Conservation (phyloP, 1,284 basidiomycete genomes). For the Ceratobasidium sp. region DNA sequence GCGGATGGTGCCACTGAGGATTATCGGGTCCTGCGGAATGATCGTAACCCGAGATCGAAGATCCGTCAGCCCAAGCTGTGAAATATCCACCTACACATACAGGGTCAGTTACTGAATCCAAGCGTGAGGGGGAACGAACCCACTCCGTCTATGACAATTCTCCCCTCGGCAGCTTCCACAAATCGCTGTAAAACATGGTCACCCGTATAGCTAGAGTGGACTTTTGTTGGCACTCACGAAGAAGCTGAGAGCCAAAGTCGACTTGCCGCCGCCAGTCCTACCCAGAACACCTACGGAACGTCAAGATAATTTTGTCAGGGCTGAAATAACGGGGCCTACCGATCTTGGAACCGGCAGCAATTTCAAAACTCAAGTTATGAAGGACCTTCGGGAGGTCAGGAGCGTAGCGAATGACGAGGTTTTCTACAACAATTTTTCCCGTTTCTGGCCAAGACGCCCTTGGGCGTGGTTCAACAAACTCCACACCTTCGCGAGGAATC, state of each 20-base stretch:
- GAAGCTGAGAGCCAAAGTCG: constrained; percentile 54
- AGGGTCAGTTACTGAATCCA: too few relatives aligned
- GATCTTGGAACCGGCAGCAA: constrained; percentile 68
- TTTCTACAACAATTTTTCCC: constrained; percentile 80
- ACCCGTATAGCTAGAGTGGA: too few relatives aligned
- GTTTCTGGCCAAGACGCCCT: constrained; percentile 80
- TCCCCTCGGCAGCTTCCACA: constrained; percentile 85
- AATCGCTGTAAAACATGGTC: constrained; percentile 98
- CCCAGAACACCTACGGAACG: constrained; percentile 82
- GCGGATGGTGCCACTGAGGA: constrained; percentile 86
- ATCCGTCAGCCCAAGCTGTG: constrained; percentile 85
- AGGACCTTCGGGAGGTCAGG: constrained; percentile 82
- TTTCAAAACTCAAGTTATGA: constrained; percentile 81
- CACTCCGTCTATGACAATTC: constrained; percentile 83
- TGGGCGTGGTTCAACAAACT: constrained; percentile 88
- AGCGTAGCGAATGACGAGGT: constrained; percentile 88
- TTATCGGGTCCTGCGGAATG: constrained; percentile 95
- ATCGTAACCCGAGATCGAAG: constrained; percentile 85
- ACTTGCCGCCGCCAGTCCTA: constrained; percentile 77
- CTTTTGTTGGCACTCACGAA: constrained; percentile 57
- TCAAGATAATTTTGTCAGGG: constrained; percentile 60
- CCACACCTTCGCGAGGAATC: constrained; percentile 77
- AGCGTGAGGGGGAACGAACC: too few relatives aligned
- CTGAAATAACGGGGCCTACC: constrained; percentile 5
- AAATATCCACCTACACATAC: constrained; percentile 69